Conservation (phyloP, 2,329 filamentous ascomycete genomes). For the Fusarium vanettenii region DNA sequence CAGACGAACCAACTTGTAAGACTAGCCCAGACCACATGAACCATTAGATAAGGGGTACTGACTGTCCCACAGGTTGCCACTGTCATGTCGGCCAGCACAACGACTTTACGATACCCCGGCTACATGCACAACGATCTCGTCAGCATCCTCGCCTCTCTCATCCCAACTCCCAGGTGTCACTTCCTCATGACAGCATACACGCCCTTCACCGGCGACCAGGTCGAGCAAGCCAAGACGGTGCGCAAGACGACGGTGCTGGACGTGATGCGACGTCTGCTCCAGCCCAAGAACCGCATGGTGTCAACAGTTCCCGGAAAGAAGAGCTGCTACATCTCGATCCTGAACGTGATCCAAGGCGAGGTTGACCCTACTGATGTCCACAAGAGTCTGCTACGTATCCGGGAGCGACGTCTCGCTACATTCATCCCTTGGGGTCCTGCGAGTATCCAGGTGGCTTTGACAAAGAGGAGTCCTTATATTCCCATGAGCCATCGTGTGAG, state of each 20-base stretch:
- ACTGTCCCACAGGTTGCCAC: slow-evolving; percentile 76
- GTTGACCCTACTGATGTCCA: slow-evolving; percentile 98
- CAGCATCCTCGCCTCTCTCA: slow-evolving; percentile 94
- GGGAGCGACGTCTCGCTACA: slow-evolving; percentile 90
- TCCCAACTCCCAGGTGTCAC: slow-evolving; percentile 95
- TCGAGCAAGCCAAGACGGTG: slow-evolving; percentile 96
- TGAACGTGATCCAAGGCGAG: slow-evolving; percentile 99
- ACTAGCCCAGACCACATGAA: neutral
- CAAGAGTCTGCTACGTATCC: slow-evolving; percentile 95
- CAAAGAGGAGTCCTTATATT: slow-evolving; percentile 96
- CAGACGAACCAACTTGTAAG: slow-evolving; percentile 94
- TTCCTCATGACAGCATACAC: slow-evolving; percentile 99
- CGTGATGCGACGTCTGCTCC: slow-evolving; percentile 93
- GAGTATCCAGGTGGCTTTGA: slow-evolving; percentile 96
- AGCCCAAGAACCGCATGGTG: slow-evolving; percentile 99
- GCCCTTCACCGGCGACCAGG: slow-evolving; percentile 94
- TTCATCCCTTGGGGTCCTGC: slow-evolving; percentile 99
- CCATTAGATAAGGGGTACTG: neutral
- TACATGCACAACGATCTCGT: slow-evolving; percentile 99
- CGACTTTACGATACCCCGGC: slow-evolving; percentile 93
- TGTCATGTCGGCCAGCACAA: slow-evolving; percentile 98
- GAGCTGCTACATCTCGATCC: slow-evolving; percentile 98
- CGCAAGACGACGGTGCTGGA: slow-evolving; percentile 98
- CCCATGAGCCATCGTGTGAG: slow-evolving; percentile 94
- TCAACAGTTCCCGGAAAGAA: slow-evolving; percentile 95